Conservation (phyloP, 768 basidiomycete species). For the Lanmaoa pseudosensibilis region DNA sequence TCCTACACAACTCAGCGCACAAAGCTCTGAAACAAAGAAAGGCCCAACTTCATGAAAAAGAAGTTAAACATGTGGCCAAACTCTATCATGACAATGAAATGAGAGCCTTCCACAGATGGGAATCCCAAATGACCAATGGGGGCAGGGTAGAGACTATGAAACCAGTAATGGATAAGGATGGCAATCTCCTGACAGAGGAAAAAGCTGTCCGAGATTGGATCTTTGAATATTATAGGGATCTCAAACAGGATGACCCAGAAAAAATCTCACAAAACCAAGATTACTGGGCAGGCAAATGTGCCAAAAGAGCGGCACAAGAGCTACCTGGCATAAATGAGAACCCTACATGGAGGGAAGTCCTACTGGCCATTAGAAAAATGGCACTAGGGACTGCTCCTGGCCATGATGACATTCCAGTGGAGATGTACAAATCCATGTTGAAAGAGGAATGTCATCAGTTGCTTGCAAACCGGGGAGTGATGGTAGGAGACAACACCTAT, state of each 20-base stretch:
- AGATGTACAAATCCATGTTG: too few species aligned
- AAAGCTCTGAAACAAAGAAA: background rate
- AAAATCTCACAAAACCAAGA: background rate
- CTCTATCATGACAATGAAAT: background rate
- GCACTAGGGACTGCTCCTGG: too few species aligned
- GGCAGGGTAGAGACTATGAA: background rate
- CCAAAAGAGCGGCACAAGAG: too few species aligned
- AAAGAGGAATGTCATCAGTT: too few species aligned
- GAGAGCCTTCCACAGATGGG: background rate
- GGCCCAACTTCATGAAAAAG: background rate
- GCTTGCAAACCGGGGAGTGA: too few species aligned
- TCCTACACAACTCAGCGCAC: too few species aligned
- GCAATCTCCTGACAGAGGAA: background rate
- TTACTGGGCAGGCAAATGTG: background rate
- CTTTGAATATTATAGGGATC: background rate
- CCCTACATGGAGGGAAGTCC: background rate
- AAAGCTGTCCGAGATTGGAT: background rate
- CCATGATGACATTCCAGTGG: too few species aligned
- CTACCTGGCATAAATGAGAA: background rate
- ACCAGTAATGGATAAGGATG: background rate
- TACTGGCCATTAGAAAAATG: background rate
- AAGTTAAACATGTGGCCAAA: background rate
- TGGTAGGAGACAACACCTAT: too few species aligned
- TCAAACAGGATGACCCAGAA: background rate
- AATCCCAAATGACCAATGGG: background rate